Evolutionary conservation across 2,329 filamentous ascomycete genomes (phyloP), one percentile per base, ranked within the genome.

Genomic region (Pestalotiopsis sp.): DNA sequence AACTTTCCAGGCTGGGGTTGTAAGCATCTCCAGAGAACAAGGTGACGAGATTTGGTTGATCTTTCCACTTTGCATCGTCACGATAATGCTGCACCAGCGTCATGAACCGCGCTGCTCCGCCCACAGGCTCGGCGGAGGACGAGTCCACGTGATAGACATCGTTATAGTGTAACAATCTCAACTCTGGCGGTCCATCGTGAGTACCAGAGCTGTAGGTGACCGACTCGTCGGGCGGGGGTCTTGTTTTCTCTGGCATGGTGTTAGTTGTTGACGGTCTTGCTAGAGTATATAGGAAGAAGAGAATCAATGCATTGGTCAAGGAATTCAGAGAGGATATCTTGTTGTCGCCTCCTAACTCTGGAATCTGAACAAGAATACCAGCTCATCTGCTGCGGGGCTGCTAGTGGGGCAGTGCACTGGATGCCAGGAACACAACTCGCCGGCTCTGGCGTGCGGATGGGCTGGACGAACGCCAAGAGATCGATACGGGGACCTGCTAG

Each of bases 21-120:
- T 96, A 98, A 11, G 92, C 94, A 85, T 97, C 95, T 49, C 94
- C 94, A 2, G 94, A 97, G 80, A 97, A 98, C 73, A 97, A 86
- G 1, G 93, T 95, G 64, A 97, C 77, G 3, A 94, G 81, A 52
- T 87, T 83, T 1, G 93, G 83, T 77, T 93, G 91, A 20, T 82
- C 88, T 63, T 84, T 78, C 77, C 88, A 96, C 64, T 83, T 83
- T 57, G 86, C 79, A 64, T 88, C 85, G 2, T 87, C 80, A 64
- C 90, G 89, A 77, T 97, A 97, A 78, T 95, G 86, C 69, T 93
- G 90, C 72, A 91, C 86, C 31, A 96, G 82, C 3, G 90, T 91
- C 78, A 96, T 91, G 81, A 98, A 97, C 62, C 95, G 88, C 38
- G 93, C 85, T 57, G 92, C 87, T 20, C 95, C 95, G 36, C 95